A percentile compares a stretch with the other conserved stretches of the same genome.
phyloP scores from a whole-genome alignment of 2,329 filamentous ascomycete species.

The Anthostomella pinea region DNA sequence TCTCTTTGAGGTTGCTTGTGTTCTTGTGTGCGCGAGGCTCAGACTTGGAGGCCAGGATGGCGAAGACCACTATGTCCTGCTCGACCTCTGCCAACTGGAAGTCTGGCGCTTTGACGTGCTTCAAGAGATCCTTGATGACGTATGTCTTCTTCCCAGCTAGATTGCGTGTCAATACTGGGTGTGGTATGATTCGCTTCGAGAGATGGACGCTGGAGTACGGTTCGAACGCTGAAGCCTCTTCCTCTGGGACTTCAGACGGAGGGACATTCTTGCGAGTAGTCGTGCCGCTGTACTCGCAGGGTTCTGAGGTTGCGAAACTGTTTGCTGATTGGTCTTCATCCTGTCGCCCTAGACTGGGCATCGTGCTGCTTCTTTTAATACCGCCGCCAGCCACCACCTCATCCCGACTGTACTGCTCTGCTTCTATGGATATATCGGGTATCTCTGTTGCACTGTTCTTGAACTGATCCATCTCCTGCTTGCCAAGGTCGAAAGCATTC shows the following conservation, averaged over 20 bases:
- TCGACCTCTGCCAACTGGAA: slow-evolving; percentile 81
- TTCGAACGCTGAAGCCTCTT: slow-evolving; percentile 69
- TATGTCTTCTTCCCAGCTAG: slow-evolving; percentile 75
- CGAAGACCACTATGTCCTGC: slow-evolving; percentile 86
- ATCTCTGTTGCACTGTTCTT: slow-evolving; percentile 57
- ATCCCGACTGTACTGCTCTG: slow-evolving; percentile 59
- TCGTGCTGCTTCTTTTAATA: slow-evolving; percentile 44
- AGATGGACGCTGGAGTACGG: slow-evolving; percentile 83
- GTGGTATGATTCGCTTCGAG: slow-evolving; percentile 77
- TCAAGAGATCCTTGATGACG: slow-evolving; percentile 75
- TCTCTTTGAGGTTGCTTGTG: slow-evolving; percentile 41
- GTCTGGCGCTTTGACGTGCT: slow-evolving; percentile 75
- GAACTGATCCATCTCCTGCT: slow-evolving; percentile 58
- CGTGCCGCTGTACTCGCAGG: slow-evolving; percentile 21
- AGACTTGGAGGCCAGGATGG: slow-evolving; percentile 84
- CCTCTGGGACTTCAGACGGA: slow-evolving; percentile 37
- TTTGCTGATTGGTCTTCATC: slow-evolving; percentile 13
- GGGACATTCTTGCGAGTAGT: slow-evolving; percentile 22
- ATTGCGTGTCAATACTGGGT: slow-evolving; percentile 74
- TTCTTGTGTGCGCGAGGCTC: slow-evolving; percentile 64
- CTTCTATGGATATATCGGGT: slow-evolving; percentile 44
- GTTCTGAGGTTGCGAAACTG: slow-evolving; percentile 15
- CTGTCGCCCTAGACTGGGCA: slow-evolving; percentile 30
- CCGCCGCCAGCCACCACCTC: slow-evolving; percentile 51
- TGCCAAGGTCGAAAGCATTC: slow-evolving; percentile 55